A percentile compares a stretch with the other conserved stretches of the same genome.
Evolutionary conservation across 176 grass and related monocot species (phyloP).

Genomic region (Oryza glaberrima): DNA sequence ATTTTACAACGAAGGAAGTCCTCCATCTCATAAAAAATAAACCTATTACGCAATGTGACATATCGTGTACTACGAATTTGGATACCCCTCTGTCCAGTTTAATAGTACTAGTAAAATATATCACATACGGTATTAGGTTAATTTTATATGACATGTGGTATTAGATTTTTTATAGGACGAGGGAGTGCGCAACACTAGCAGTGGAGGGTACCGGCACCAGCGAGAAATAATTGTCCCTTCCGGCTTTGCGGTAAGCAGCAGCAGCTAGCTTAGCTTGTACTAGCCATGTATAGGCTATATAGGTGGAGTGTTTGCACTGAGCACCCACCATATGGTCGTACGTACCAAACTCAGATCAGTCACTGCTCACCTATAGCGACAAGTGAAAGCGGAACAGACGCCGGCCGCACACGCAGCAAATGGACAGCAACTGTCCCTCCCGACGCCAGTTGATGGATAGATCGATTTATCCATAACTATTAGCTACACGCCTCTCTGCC

Average conservation of each 20-base stretch:
- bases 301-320: constrained; percentile 53
- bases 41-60: no score
- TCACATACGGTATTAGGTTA: no score
- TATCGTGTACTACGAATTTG: no score
- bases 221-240: constrained; percentile 64
- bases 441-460: constrained; percentile 23
- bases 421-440: constrained; percentile 37
- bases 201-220: constrained; percentile 19
- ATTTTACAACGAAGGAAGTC: no score
- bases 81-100: no score
- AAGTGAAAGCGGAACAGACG: constrained; percentile 51
- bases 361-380: constrained; percentile 62
- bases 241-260: constrained; percentile 16
- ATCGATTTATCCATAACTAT: constrained; percentile 38
- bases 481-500: not conserved
- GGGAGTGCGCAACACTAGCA: not conserved
- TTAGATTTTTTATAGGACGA: no score
- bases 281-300: constrained; percentile 33
- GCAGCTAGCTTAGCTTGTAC: not conserved
- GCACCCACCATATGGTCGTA: constrained; percentile 40
- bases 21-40: no score
- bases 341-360: constrained; percentile 58
- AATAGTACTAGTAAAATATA: no score
- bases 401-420: constrained; percentile 32
- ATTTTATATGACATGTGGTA: no score